Base-by-base conservation (phyloP, 495 filamentous ascomycete genomes). In the Penicillium cataractarum region DNA sequence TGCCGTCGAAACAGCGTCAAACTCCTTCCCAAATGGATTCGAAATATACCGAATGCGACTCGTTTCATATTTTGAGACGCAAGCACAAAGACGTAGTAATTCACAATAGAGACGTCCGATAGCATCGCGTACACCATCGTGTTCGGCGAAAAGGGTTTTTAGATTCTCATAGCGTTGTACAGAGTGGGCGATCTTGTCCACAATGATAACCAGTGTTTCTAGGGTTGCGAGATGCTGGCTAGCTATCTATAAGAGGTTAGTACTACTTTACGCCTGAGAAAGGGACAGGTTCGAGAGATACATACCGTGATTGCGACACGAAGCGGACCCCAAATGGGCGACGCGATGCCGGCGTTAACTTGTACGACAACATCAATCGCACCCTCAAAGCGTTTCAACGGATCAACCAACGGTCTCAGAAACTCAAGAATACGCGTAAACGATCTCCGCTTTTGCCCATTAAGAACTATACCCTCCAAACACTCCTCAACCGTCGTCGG, bases 261-360 rank as follows among this genome's bases (percentile, higher is more conserved):
- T 5, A 19, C 33, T 10, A 6, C 3, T 12, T n/a, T n/a, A n/a
- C 9, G 13, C 9, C 13, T 35, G 10, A 35, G 10, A 13, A 2
- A 12, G 9, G 1, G 1, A 31, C 3, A 31, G 13, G 9, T 35
- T 9, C 33, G 6, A 35, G 33, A 35, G 10, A 10, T 35, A 13
- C 4, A 35, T 35, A 42, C 39, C 17, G 17, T 42, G 17, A 42
- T 42, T 3, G 39, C 39, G 4, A 12, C 39, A 2, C 39, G 39
- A 42, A 42, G 39, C 3, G 39, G 39, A 42, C 39, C 39, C 35
- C 66, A 68, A 19, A 76, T 40, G 68, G 67, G 17, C 73, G 63
- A 27, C 63, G 35, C 1, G 58, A 40, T 40, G 12, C 37, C 37
- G 5, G 37, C 37, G 37, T n/a, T 40, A 5, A 40, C 37, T n/a